Evolutionary conservation across 2,329 filamentous ascomycete genomes (phyloP).

Genomic region (Venturia carpophila): DNA sequence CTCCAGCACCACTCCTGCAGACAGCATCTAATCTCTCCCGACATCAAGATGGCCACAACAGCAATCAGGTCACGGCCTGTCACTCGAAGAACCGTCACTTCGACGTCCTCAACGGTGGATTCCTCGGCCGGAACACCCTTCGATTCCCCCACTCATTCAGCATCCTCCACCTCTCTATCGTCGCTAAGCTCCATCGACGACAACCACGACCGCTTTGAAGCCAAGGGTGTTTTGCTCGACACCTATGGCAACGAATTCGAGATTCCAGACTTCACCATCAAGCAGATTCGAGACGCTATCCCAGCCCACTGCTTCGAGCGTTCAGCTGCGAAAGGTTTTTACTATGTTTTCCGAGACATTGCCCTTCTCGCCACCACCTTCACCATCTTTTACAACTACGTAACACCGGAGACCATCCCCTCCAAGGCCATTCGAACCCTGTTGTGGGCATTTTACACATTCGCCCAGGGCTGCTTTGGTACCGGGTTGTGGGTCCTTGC

Average conservation of each 20-base stretch:
- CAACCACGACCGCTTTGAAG: conserved; percentile 29
- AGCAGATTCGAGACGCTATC: conserved; percentile 93
- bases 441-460: conserved; percentile 61
- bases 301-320: conserved; percentile 96
- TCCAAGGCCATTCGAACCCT: conserved; percentile 57
- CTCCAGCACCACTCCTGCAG: background rate
- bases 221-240: conserved; percentile 63
- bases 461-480: conserved; percentile 85
- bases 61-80: conserved; percentile 22
- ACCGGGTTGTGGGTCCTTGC: conserved; percentile 95
- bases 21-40: background rate
- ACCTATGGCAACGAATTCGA: conserved; percentile 93
- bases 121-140: conserved; percentile 49
- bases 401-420: conserved; percentile 77
- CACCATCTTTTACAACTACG: conserved; percentile 78
- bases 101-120: conserved; percentile 45
- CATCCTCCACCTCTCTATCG: conserved; percentile 84
- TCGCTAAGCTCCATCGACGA: conserved; percentile 65
- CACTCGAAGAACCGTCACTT: conserved; percentile 39
- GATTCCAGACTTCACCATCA: conserved; percentile 93
- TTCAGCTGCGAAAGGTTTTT: conserved; percentile 64
- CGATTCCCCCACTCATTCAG: conserved; percentile 55
- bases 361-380: conserved; percentile 67
- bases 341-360: conserved; percentile 79
- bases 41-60: background rate